phyloP scores from a whole-genome alignment of 2,329 filamentous ascomycete species.

The Truncatella angustata region DNA sequence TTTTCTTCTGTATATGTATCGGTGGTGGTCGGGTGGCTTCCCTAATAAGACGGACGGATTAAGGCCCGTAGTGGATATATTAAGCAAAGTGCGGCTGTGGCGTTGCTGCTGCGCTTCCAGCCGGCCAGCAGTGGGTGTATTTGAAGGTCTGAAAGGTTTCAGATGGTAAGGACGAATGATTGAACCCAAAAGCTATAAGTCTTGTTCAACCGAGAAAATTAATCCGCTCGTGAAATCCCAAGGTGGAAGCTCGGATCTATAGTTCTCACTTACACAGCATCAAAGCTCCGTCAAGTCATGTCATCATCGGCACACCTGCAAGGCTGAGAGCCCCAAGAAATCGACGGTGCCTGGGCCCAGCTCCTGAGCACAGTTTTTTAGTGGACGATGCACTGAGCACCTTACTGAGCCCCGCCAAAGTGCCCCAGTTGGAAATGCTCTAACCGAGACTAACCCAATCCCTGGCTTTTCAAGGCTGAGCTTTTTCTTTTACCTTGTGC shows the following conservation, averaged over 20 bases:
- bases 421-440: neutral
- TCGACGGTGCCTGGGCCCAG: neutral
- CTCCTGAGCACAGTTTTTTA: neutral
- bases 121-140: too few relatives aligned
- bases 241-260: neutral
- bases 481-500: slow-evolving; percentile 15
- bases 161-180: too few relatives aligned
- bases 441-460: slow-evolving; percentile 16
- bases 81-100: too few relatives aligned
- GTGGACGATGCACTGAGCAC: neutral
- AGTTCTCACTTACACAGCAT: slow-evolving; percentile 8
- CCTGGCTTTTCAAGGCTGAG: slow-evolving; percentile 9
- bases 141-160: too few relatives aligned
- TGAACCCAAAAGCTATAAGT: neutral
- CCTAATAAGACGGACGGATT: neutral
- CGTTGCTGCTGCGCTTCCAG: too few relatives aligned
- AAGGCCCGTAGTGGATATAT: neutral
- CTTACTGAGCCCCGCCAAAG: neutral
- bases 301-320: slow-evolving; percentile 25
- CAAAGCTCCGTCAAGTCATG: slow-evolving; percentile 9
- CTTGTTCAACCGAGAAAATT: neutral
- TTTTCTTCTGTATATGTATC: neutral
- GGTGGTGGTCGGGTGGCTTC: neutral
- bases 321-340: slow-evolving; percentile 15
- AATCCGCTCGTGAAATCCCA: neutral